These are phyloP conservation scores for Albatrellus ellisii DNA, from an alignment of 768 basidiomycete genomes.

Conservation along the genomic window DNA sequence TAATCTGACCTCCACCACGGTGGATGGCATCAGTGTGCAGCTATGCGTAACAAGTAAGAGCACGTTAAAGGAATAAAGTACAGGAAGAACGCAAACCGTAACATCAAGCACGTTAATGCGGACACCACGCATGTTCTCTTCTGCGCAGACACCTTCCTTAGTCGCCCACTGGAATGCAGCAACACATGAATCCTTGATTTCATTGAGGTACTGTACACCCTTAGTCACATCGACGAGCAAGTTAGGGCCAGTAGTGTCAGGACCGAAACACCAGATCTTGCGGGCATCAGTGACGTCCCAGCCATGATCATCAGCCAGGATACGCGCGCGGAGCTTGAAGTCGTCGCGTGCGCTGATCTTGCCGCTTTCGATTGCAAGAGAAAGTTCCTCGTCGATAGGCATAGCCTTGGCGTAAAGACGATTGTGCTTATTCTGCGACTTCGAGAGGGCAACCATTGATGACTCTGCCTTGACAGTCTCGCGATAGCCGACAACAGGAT, in stretches of 20 bases:
- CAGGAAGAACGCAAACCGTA: constrained; percentile 42
- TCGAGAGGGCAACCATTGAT: constrained; percentile 89
- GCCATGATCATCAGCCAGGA: constrained; percentile 90
- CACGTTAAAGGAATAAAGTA: background rate
- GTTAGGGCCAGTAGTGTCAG: constrained; percentile 95
- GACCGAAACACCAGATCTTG: constrained; percentile 99
- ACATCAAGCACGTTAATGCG: constrained; percentile 95
- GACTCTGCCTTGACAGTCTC: constrained; percentile 98
- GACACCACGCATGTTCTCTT: constrained; percentile 98
- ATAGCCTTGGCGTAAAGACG: constrained; percentile 89
- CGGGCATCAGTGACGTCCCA: constrained; percentile 99
- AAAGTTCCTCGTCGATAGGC: constrained; percentile 90
- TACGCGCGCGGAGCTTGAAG: constrained; percentile 91
- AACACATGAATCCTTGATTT: constrained; percentile 99
- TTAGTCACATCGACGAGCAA: constrained; percentile 96
- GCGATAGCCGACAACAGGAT: constrained; percentile 94
- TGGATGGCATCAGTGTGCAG: constrained; percentile 98
- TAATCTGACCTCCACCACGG: constrained; percentile 97
- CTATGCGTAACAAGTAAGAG: constrained; percentile 25
- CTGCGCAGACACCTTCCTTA: constrained; percentile 92
- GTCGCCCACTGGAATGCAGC: constrained; percentile 99
- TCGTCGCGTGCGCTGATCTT: constrained; percentile 86
- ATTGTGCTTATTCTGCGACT: constrained; percentile 99
- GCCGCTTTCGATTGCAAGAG: constrained; percentile 84
- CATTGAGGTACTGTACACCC: constrained; percentile 97